Base-by-base conservation (phyloP, 2,329 filamentous ascomycete species). In the Coleophoma cylindrospora region DNA sequence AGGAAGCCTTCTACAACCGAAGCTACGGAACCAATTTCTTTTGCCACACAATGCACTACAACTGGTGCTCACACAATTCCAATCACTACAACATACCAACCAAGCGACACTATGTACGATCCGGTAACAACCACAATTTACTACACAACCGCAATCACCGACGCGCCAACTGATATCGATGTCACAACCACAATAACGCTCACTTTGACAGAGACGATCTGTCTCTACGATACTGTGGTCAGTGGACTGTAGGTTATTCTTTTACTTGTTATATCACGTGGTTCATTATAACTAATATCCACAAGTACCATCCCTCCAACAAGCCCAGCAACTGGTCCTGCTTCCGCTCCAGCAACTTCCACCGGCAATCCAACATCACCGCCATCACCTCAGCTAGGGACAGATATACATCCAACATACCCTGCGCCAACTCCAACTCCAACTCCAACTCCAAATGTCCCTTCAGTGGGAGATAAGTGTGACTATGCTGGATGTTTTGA, bases 11-110 rank as follows among this genome's bases (percentile, higher is more conserved):
- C 34, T 13, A 38, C 45, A 33, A 11, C 43, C 1, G 43, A 14
- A 45, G 13, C 32, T 27, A n/a, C 43, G 1, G 27, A 21, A 4
- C 14, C 43, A 15, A 34, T 45, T 9, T 14, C 27, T 15, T 17
- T 34, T 32, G 44, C 48, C 11, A 45, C 45, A 6, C 45, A 22
- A 34, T 45, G 40, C 27, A 34, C 48, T 19, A 45, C 40, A 21
- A 53, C 50, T 45, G 51, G 51, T 7, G 33, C 33, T 11, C 21
- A 45, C 3, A 53, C 48, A 17, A 34, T 53, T 22, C 48, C 48
- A 2, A 48, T 53, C 13, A 38, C 27, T 8, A 37, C 48, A 10
- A 48, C 48, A 10, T 37, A 47, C 15, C 34, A 40, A 4, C 47
- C 50, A 11, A 43, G 43, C 10, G 19, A 36, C 14, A 33, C 50